Conservation (phyloP, 257 asterid species). For the Solanum infundibuliforme region DNA sequence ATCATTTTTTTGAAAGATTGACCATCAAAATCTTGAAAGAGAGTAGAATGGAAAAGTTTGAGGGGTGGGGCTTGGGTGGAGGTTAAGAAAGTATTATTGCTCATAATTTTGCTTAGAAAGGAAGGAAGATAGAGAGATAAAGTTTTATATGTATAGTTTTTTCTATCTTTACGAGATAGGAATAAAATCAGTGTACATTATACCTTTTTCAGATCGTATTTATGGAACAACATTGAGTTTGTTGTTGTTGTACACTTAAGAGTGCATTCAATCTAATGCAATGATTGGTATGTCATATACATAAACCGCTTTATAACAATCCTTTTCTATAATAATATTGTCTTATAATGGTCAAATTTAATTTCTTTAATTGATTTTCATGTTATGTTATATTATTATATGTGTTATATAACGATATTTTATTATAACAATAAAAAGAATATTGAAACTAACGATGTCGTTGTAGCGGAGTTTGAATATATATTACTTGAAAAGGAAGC, state of each 20-base stretch:
- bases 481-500: background rate
- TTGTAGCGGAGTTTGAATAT: background rate
- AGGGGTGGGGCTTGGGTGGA: background rate
- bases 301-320: background rate
- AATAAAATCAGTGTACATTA: too few species aligned
- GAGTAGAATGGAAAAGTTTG: background rate
- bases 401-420: background rate
- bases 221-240: background rate
- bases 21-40: slow-evolving; percentile 1
- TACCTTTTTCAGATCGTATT: too few species aligned
- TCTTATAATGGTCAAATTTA: background rate
- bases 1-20: background rate
- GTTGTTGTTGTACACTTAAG: background rate
- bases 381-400: background rate
- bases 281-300: background rate
- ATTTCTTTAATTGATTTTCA: background rate
- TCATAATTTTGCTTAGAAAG: background rate
- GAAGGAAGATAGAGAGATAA: background rate
- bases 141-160: too few species aligned
- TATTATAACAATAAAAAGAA: background rate
- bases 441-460: background rate
- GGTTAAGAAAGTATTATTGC: background rate
- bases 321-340: background rate
- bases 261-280: background rate
- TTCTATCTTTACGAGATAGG: too few species aligned